Conservation (phyloP, 2,329 filamentous ascomycete species). For the Cercospora citrullina region DNA sequence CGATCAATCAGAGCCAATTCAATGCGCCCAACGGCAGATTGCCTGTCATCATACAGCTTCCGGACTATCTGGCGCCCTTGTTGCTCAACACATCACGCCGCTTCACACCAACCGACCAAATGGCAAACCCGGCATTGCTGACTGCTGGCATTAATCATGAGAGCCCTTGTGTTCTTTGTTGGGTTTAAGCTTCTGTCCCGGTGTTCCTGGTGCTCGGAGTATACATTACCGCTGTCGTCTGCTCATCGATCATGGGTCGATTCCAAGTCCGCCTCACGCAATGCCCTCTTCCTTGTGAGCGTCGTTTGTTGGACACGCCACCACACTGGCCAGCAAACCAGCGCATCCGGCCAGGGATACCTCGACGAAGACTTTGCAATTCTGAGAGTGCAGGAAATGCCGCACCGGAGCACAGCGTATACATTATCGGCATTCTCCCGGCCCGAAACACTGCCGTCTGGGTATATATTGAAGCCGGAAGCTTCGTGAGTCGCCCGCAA, state of each 20-base stretch:
- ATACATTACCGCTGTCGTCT: not conserved
- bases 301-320: not conserved
- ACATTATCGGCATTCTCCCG: not conserved
- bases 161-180: not conserved
- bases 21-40: not conserved
- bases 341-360: conserved; percentile 1
- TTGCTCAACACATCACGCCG: not conserved
- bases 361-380: not conserved
- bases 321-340: not conserved
- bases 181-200: conserved; percentile 6
- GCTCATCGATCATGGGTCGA: not conserved
- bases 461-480: conserved; percentile 3
- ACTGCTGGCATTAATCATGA: not conserved
- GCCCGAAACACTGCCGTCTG: conserved; percentile 4
- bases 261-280: not conserved
- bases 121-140: not conserved
- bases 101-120: not conserved
- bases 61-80: not conserved
- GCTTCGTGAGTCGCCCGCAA: not conserved
- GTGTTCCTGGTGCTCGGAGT: conserved; percentile 1
- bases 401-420: not conserved
- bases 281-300: not conserved
- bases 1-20: not conserved
- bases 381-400: not conserved
- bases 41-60: not conserved